Percentiles rank a stretch among this genome's conserved stretches.
These are phyloP conservation scores for Ogataea pini DNA, from an alignment of 805 yeast genomes.

Conservation along the genomic window DNA sequence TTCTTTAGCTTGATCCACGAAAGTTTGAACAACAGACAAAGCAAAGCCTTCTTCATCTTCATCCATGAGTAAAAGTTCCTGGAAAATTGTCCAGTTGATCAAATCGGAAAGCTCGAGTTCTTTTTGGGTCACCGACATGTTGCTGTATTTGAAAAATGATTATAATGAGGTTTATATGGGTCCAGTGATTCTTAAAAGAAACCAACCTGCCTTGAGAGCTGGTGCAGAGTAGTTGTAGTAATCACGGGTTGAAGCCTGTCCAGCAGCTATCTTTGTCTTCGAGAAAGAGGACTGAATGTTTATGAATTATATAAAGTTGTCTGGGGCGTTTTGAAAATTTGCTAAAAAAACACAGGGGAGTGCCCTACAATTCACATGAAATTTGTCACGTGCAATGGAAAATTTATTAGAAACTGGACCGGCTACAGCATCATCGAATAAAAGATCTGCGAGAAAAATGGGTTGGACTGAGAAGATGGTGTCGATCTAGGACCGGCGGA, in stretches of 20 bases:
- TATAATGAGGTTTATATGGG: background rate
- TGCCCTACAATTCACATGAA: background rate
- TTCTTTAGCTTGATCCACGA: conserved; percentile 83
- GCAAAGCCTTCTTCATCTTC: conserved; percentile 95
- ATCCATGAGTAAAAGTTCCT: conserved; percentile 91
- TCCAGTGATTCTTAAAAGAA: background rate
- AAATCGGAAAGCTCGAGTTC: conserved; percentile 53
- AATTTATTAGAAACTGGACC: background rate
- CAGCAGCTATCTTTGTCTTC: conserved; percentile 1
- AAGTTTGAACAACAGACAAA: conserved; percentile 72
- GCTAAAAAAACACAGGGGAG: background rate
- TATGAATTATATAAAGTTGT: background rate
- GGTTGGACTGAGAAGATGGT: background rate
- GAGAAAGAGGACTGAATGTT: background rate
- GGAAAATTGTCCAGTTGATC: conserved; percentile 85
- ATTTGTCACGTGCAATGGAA: background rate
- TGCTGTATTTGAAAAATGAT: background rate
- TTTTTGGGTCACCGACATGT: conserved; percentile 30
- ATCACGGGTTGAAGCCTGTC: background rate
- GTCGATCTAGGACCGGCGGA: too few relatives aligned
- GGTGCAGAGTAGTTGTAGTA: background rate
- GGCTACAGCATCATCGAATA: background rate
- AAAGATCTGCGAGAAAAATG: background rate
- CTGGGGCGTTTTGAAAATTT: conserved; percentile 7
- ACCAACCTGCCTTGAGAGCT: background rate